Evolutionary conservation across 164 flowering plant species (phyloP), one percentile per base, ranked within the genome.

Genomic region (Tetrastigma voinierianum): DNA sequence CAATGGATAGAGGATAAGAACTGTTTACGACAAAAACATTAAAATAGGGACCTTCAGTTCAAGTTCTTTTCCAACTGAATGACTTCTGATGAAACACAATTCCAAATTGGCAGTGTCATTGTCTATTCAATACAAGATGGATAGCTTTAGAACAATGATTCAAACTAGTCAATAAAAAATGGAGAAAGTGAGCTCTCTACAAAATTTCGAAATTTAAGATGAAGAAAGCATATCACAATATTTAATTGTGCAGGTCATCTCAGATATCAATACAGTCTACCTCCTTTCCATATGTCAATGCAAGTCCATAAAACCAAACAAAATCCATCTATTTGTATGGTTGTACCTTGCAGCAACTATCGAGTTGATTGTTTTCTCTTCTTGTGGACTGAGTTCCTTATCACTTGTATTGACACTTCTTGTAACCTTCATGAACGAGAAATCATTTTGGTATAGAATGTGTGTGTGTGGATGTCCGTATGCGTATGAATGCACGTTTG

Each of bases 281-380:
- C 40, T 32, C 40, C 40, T 32, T 32, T 32, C 6, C 40, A 32
- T 32, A 7, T 32, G 40, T 32, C 40, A 32, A 32, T 32, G 3
- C 6, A 32, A 32, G 40, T 32, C 40, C 40, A 32, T 11, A 49
- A 49, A n/a, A 49, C 14, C 52, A 49, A 49, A 49, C 52, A 14
- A 9, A 59, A 25, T 59, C 46, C 19, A 12, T 18, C 15, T 15
- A 7, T 40, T 32, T 32, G 40, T 13, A 44, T 53, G 67, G 24
- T 4, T 49, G 23, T 70, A 89, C 95, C 95, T 89, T 62, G 95
- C 91, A 51, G 71, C 58, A 13, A 80, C 91, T 10, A 89, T 85
- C 17, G 94, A 72, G 11, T 80, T 43, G 14, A 85, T 84, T 43
- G 94, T 89, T 65, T 46, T 59, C 75, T 70, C 56, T 59, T 89